Evolutionary conservation across 176 grass and related monocot species (phyloP).

Genomic region (Pharus latifolius): DNA sequence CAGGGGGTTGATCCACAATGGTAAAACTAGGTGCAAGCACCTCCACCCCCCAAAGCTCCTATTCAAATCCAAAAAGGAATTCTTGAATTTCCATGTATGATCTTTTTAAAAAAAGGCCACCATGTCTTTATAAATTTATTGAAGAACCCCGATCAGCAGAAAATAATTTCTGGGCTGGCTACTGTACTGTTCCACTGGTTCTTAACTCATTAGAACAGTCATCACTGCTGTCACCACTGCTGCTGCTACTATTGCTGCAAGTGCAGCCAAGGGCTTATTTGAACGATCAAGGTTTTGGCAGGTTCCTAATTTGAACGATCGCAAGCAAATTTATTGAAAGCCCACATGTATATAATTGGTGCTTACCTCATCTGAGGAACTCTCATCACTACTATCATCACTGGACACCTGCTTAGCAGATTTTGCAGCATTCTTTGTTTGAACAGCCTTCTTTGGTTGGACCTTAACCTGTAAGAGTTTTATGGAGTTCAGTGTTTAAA

Average conservation of each 20-base stretch:
- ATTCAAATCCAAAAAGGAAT: too few relatives aligned
- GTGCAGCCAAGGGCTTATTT: neutral
- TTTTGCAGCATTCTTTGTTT: slow-evolving; percentile 34
- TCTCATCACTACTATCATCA: slow-evolving; percentile 49
- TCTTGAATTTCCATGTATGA: too few relatives aligned
- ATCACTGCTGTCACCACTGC: slow-evolving; percentile 32
- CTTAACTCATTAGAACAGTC: slow-evolving; percentile 33
- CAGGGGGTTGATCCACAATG: too few relatives aligned
- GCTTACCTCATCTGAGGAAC: slow-evolving; percentile 77
- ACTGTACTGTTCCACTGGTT: too few relatives aligned
- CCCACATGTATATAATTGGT: too few relatives aligned
- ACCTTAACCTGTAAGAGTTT: slow-evolving; percentile 40
- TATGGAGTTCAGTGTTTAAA: neutral
- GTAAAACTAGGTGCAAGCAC: too few relatives aligned
- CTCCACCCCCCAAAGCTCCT: too few relatives aligned
- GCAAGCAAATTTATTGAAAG: too few relatives aligned
- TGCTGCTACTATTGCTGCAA: neutral
- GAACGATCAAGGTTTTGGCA: neutral
- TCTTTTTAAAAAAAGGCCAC: too few relatives aligned
- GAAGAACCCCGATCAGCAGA: too few relatives aligned
- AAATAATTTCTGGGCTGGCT: too few relatives aligned
- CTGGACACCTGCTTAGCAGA: slow-evolving; percentile 42
- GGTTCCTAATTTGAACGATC: slow-evolving; percentile 1
- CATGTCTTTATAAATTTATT: too few relatives aligned
- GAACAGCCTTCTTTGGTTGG: slow-evolving; percentile 38